Conservation (phyloP, 371 early-diverging fungal species). For the Rhizopus stolonifer region DNA sequence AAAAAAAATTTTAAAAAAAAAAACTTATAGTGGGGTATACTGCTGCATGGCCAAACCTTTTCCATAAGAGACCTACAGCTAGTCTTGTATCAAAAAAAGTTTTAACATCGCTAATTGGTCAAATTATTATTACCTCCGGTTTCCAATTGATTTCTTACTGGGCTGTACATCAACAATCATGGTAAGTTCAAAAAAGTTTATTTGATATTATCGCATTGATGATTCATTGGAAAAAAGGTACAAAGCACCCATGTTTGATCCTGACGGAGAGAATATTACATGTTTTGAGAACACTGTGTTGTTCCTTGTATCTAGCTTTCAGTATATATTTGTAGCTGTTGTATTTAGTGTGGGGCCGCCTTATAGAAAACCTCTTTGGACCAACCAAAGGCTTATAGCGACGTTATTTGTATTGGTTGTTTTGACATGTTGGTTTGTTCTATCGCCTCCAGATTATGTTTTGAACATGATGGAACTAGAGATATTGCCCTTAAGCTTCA, state of each 20-base stretch:
- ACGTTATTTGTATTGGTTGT: slow-evolving; percentile 46
- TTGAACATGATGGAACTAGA: slow-evolving; percentile 59
- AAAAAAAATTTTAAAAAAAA: too few relatives aligned
- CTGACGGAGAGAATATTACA: slow-evolving; percentile 68
- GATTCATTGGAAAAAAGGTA: slow-evolving; percentile 29
- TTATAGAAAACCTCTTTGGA: slow-evolving; percentile 78
- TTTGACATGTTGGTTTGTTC: slow-evolving; percentile 51
- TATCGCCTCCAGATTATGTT: slow-evolving; percentile 46
- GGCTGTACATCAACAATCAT: slow-evolving; percentile 69
- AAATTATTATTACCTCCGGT: slow-evolving; percentile 74
- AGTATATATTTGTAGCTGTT: slow-evolving; percentile 87
- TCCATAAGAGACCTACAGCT: slow-evolving; percentile 89
- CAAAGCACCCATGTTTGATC: slow-evolving; percentile 57
- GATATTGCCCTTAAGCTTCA: slow-evolving; percentile 47
- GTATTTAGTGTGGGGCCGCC: slow-evolving; percentile 96
- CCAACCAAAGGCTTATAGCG: slow-evolving; percentile 74
- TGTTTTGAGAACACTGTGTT: slow-evolving; percentile 88
- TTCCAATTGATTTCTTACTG: slow-evolving; percentile 79
- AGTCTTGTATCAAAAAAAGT: slow-evolving; percentile 88
- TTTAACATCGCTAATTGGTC: slow-evolving; percentile 86
- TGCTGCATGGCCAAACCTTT: slow-evolving; percentile 72
- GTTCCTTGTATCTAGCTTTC: slow-evolving; percentile 87
- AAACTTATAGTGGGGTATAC: slow-evolving; percentile 89
- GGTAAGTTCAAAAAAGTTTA: slow-evolving; percentile 54
- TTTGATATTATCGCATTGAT: background rate